Evolutionary conservation across 1,284 basidiomycete species (phyloP), one percentile per base, ranked within the genome.

Genomic region (Ustilago tritici): DNA sequence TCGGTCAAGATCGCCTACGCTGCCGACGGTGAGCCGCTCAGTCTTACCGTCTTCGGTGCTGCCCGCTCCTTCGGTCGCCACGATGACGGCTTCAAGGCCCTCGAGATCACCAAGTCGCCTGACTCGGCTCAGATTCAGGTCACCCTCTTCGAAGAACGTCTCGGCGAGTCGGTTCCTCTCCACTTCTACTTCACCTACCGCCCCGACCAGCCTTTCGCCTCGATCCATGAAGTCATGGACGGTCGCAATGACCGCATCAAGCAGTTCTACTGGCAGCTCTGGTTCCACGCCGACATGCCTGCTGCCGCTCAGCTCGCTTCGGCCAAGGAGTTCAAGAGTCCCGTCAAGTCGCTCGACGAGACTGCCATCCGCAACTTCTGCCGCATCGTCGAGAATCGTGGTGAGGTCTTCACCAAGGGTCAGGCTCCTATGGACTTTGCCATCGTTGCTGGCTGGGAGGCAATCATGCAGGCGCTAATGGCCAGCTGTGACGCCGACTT

Each of bases 231-330:
- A 87, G 88, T 95, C 76, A 90, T 91, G 32, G 89, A 91, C 15
- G 93, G 91, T 76, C 92, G 96, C 82, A 98, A 96, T 88, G 89
- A 89, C 78, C 91, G 93, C 75, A 97, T 99, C 89, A 98, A 98
- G 88, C 69, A 65, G 49, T 78, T 74, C 75, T 83, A 83, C 70
- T 80, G 82, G 77, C 74, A 76, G 66, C 77, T 84, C 31, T 84
- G 82, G 82, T 83, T 83, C 79, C 73, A 81, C 70, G 78, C 76
- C 54, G 79, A 82, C 54, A 80, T 82, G 76, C 81, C 81, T 46
- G 67, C 78, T 47, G 61, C 64, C 23, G 65, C 68, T 52, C 66
- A 70, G 56, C 67, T 81, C 41, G 72, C 79, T 23, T 49, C 65
- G 15, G 64, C 63, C 56, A 72, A 69, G 60, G 73, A 78, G 53